Evolutionary conservation across 331 rosid genomes (phyloP).

Genomic region (Acacia concinna): DNA sequence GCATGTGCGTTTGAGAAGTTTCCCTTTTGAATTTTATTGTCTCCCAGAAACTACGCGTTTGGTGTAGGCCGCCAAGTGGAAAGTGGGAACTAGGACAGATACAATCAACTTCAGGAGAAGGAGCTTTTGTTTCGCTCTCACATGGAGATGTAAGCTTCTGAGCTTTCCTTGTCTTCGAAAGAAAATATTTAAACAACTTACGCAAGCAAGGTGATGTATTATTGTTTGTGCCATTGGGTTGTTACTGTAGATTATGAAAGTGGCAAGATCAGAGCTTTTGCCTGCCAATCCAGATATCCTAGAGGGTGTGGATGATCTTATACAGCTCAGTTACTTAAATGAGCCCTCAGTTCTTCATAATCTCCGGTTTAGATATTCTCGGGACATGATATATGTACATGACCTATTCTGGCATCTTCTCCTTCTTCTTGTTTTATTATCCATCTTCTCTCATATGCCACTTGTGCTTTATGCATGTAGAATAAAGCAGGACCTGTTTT

Average conservation of each 20-base stretch:
- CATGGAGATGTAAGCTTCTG: slow-evolving; percentile 64
- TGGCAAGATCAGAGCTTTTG: slow-evolving; percentile 57
- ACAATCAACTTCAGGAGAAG: slow-evolving; percentile 74
- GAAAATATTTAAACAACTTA: slow-evolving; percentile 11
- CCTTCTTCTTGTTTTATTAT: slow-evolving; percentile 17
- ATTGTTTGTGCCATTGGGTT: slow-evolving; percentile 35
- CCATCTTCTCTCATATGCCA: slow-evolving; percentile 31
- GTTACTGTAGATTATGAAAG: slow-evolving; percentile 62
- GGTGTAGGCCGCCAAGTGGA: slow-evolving; percentile 78
- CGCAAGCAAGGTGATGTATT: slow-evolving; percentile 25
- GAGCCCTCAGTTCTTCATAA: slow-evolving; percentile 89
- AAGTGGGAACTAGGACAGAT: slow-evolving; percentile 78
- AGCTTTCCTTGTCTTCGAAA: slow-evolving; percentile 17
- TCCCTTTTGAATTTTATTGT: slow-evolving; percentile 39
- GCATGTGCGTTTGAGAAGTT: slow-evolving; percentile 21
- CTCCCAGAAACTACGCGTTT: slow-evolving; percentile 83
- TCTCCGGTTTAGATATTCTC: slow-evolving; percentile 71
- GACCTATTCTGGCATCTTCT: slow-evolving; percentile 28
- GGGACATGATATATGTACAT: slow-evolving; percentile 80
- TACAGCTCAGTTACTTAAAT: slow-evolving; percentile 84
- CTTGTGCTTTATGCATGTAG: slow-evolving; percentile 53
- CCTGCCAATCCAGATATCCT: slow-evolving; percentile 94
- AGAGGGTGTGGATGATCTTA: slow-evolving; percentile 90
- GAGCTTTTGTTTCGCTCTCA: slow-evolving; percentile 66
- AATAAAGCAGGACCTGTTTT: slow-evolving; percentile 89